A percentile compares a stretch with the other conserved stretches of the same genome.
These are phyloP conservation scores for Hamamelis virginiana DNA, from an alignment of 164 flowering plant species.

Conservation along the genomic window DNA sequence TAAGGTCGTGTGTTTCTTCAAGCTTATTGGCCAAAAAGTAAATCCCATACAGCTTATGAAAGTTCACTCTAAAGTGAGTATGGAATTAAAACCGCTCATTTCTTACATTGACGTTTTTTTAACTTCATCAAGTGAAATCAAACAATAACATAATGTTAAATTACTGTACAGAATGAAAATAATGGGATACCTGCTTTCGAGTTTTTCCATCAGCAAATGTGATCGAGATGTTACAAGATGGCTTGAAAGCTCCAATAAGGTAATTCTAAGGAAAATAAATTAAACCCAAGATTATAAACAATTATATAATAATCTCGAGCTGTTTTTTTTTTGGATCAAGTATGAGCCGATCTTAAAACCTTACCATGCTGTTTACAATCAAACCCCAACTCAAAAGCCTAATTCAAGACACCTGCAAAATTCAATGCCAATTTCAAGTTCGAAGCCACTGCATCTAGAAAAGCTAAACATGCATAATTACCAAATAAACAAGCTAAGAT, in stretches of 20 bases:
- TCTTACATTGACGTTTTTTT: too few species aligned
- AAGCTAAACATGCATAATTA: neutral
- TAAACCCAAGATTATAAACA: neutral
- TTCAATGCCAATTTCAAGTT: neutral
- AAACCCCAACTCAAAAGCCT: neutral
- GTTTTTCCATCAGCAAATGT: constrained; percentile 21
- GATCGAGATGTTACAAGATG: constrained; percentile 20
- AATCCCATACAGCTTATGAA: too few species aligned
- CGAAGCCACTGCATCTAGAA: neutral
- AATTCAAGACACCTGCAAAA: neutral
- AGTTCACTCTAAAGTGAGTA: too few species aligned
- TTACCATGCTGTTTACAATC: neutral
- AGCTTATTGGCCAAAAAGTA: too few species aligned
- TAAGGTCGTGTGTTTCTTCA: too few species aligned
- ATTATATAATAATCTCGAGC: neutral
- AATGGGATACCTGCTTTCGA: constrained; percentile 22
- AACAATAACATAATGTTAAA: neutral
- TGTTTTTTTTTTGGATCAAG: neutral
- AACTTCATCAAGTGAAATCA: neutral
- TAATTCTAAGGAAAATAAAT: constrained; percentile 15
- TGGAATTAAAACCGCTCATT: too few species aligned
- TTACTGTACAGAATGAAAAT: neutral
- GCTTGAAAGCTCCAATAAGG: constrained; percentile 28
- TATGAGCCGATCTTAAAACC: neutral
- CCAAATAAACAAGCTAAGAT: neutral